These are phyloP conservation scores for Malus sylvestris DNA, from an alignment of 306 rosid genomes.

Conservation along the genomic window DNA sequence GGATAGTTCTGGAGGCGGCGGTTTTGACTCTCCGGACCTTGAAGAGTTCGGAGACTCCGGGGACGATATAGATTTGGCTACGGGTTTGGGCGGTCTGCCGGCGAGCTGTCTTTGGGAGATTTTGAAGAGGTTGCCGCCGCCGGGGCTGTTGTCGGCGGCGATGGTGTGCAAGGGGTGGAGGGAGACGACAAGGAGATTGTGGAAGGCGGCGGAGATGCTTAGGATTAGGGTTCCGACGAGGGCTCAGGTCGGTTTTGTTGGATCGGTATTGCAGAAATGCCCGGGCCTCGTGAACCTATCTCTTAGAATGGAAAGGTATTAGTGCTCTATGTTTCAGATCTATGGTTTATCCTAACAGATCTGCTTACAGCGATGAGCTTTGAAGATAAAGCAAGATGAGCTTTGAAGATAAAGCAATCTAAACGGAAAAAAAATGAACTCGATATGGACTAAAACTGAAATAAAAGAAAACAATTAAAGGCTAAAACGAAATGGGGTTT, in stretches of 20 bases:
- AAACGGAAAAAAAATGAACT: not conserved
- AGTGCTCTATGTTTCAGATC: conserved; percentile 37
- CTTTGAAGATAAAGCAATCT: not conserved
- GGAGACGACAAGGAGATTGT: conserved; percentile 53
- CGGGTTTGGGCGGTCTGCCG: conserved; percentile 51
- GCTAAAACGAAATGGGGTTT: conserved; percentile 4
- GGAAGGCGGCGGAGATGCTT: conserved; percentile 83
- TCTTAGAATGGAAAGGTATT: conserved; percentile 83
- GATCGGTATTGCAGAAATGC: conserved; percentile 79
- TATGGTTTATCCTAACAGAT: conserved; percentile 16
- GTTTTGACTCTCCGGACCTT: conserved; percentile 13
- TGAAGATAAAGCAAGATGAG: conserved; percentile 10
- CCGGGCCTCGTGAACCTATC: conserved; percentile 70
- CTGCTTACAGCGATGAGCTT: not conserved
- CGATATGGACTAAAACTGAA: conserved; percentile 2
- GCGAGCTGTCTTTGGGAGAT: conserved; percentile 63
- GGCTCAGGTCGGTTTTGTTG: conserved; percentile 71
- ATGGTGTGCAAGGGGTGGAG: conserved; percentile 85
- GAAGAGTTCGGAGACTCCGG: conserved; percentile 11
- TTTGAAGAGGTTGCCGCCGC: conserved; percentile 70
- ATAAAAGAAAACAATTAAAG: not conserved
- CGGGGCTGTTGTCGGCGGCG: conserved; percentile 66
- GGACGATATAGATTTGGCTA: conserved; percentile 22
- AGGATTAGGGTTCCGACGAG: conserved; percentile 62
- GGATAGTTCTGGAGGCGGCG: conserved; percentile 21